Evolutionary conservation across 1,284 basidiomycete species (phyloP).

Genomic region (Austroboletus niveus): DNA sequence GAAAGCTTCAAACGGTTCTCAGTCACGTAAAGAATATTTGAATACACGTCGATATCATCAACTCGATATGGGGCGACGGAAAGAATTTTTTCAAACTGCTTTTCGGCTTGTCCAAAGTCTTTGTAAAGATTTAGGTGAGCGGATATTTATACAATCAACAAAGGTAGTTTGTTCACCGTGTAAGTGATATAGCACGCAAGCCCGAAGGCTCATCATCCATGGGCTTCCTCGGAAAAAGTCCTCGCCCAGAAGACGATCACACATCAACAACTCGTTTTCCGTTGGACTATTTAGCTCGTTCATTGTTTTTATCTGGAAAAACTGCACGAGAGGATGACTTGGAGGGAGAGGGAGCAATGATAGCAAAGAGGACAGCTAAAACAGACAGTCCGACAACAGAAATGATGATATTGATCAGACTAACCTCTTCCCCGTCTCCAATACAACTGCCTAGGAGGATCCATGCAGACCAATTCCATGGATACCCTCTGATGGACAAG

Average conservation of each 20-base stretch:
- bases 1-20: constrained; percentile 88
- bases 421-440: constrained; percentile 87
- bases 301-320: constrained; percentile 89
- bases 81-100: constrained; percentile 81
- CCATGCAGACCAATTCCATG: constrained; percentile 99
- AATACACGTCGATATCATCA: constrained; percentile 96
- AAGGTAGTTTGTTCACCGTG: constrained; percentile 56
- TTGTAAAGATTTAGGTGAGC: constrained; percentile 9
- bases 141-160: not conserved
- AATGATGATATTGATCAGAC: constrained; percentile 1
- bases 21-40: constrained; percentile 96
- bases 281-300: constrained; percentile 88
- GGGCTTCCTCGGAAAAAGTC: constrained; percentile 82
- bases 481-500: constrained; percentile 75
- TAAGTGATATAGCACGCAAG: constrained; percentile 86
- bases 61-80: constrained; percentile 84
- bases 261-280: constrained; percentile 76
- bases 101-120: constrained; percentile 87
- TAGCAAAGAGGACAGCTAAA: constrained; percentile 62
- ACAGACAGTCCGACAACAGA: constrained; percentile 13
- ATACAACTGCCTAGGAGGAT: constrained; percentile 77
- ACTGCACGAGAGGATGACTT: constrained; percentile 72
- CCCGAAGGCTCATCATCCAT: constrained; percentile 85
- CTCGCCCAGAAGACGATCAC: constrained; percentile 69
- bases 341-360: constrained; percentile 63